phyloP scores from a whole-genome alignment of 345 rosid genomes.

The Rhizophora apiculata region DNA sequence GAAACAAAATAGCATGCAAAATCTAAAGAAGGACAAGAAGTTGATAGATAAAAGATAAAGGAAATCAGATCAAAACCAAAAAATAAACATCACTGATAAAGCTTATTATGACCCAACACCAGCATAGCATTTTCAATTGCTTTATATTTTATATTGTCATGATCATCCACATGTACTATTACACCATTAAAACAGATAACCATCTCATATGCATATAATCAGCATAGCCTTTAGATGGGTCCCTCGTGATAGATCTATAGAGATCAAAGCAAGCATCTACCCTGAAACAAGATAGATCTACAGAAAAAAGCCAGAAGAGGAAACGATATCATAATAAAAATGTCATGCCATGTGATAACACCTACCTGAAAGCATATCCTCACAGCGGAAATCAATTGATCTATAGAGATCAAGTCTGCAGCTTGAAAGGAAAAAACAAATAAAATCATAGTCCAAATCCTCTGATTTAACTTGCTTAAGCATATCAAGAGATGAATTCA shows the following conservation, averaged over 20 bases:
- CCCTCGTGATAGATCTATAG: background rate
- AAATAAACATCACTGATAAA: no score
- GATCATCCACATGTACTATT: no score
- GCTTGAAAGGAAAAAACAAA: conserved; percentile 81
- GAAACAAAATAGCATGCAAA: background rate
- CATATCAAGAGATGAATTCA: conserved; percentile 32
- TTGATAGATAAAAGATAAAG: background rate
- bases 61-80: no score
- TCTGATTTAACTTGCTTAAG: conserved; percentile 39
- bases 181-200: no score
- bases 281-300: background rate
- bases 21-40: background rate
- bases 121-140: no score
- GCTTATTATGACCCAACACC: no score
- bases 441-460: conserved; percentile 76
- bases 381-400: conserved; percentile 80
- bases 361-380: conserved; percentile 82
- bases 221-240: background rate
- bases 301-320: background rate
- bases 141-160: no score
- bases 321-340: background rate
- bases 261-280: background rate
- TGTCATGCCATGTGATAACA: background rate
- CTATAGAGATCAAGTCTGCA: conserved; percentile 80
- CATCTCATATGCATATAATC: no score